Evolutionary conservation across 805 yeast genomes (phyloP).

Genomic region (Yamadazyma nakazawae): DNA sequence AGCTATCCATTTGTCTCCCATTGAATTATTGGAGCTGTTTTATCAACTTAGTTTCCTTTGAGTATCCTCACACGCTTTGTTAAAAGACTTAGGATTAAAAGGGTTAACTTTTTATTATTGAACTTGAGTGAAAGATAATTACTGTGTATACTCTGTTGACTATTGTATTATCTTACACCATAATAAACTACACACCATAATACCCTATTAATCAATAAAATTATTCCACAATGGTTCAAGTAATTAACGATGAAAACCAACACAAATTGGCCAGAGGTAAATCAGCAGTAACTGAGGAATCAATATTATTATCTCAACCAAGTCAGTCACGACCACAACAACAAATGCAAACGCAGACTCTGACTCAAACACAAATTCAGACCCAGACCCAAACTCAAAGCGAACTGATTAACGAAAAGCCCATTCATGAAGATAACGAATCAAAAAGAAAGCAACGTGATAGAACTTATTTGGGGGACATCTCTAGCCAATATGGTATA

Average conservation of each 20-base stretch:
- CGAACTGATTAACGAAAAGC: not conserved
- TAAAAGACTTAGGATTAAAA: not conserved
- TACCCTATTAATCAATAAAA: not conserved
- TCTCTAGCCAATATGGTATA: conserved; percentile 34
- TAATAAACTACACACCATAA: not conserved
- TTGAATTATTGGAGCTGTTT: not conserved
- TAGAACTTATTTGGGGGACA: conserved; percentile 36
- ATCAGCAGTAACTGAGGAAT: conserved; percentile 7
- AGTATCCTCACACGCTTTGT: not conserved
- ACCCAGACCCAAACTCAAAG: not conserved
- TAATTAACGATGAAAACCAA: conserved; percentile 39
- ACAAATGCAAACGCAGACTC: not conserved
- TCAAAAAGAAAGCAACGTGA: conserved; percentile 9
- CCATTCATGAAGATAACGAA: conserved; percentile 3
- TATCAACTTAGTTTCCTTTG: not conserved
- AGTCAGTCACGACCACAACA: not conserved
- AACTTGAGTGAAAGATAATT: not conserved
- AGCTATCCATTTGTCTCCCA: not conserved
- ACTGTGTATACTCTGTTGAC: not conserved
- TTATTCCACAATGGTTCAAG: conserved; percentile 11
- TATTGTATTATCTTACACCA: not conserved
- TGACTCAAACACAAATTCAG: not conserved
- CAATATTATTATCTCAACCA: not conserved
- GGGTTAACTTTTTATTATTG: not conserved
- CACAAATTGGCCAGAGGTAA: conserved; percentile 33